These are phyloP conservation scores for Steccherinum ochraceum DNA, from an alignment of 768 basidiomycete genomes.

Conservation along the genomic window DNA sequence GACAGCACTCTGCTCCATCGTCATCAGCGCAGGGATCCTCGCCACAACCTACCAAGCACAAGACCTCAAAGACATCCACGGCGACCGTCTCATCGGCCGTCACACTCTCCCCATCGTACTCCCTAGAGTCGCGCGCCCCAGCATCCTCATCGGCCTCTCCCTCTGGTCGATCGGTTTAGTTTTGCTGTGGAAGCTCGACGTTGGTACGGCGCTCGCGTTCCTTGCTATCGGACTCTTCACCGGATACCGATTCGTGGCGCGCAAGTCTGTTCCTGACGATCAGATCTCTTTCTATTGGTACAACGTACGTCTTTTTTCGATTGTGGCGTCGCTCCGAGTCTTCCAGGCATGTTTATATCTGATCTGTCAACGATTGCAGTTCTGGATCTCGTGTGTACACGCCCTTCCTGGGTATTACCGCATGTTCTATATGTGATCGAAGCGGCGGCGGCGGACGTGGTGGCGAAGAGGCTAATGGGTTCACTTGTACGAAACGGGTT, in stretches of 20 bases:
- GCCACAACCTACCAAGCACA: conserved; percentile 32
- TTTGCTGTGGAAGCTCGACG: conserved; percentile 15
- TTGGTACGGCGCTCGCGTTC: conserved; percentile 5
- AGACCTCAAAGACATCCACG: conserved; percentile 9
- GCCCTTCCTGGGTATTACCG: conserved; percentile 12
- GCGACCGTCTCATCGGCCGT: conserved; percentile 7
- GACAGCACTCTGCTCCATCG: conserved; percentile 15
- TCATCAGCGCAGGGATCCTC: conserved; percentile 24
- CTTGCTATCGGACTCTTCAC: conserved; percentile 12
- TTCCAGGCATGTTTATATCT: neutral
- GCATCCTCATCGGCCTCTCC: conserved; percentile 14
- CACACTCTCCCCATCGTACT: conserved; percentile 6
- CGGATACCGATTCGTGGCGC: conserved; percentile 15
- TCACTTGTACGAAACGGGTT: no score
- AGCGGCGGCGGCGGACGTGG: neutral
- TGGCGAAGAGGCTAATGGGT: no score
- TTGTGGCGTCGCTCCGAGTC: no score
- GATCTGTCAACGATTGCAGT: conserved; percentile 1
- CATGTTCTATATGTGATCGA: neutral
- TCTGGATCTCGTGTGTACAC: conserved; percentile 11
- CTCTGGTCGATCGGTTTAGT: conserved; percentile 19
- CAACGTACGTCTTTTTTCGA: conserved; percentile 24
- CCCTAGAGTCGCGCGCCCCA: conserved; percentile 10
- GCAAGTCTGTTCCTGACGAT: conserved; percentile 14
- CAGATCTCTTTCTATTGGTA: conserved; percentile 22